Evolutionary conservation across 2,329 filamentous ascomycete genomes (phyloP).

Genomic region (Cercospora sp.): DNA sequence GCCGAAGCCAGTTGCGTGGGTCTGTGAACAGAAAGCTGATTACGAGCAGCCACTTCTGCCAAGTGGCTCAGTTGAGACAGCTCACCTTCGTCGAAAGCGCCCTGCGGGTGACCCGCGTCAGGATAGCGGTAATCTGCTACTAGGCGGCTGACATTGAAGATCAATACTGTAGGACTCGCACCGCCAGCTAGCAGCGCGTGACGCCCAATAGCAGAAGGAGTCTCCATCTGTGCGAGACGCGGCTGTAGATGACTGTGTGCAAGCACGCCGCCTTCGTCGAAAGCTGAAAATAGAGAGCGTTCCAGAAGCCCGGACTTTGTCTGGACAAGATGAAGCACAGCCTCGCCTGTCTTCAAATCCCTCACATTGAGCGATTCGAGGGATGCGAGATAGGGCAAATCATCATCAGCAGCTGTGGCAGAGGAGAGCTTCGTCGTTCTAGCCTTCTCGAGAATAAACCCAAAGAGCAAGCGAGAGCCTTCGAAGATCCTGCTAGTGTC

Average conservation of each 20-base stretch:
- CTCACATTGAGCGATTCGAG: slow-evolving; percentile 35
- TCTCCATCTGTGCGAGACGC: slow-evolving; percentile 16
- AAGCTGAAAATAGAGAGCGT: slow-evolving; percentile 33
- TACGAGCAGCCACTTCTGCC: slow-evolving; percentile 36
- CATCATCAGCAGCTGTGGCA: slow-evolving; percentile 20
- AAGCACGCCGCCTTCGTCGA: slow-evolving; percentile 28
- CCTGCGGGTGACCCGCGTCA: slow-evolving; percentile 24
- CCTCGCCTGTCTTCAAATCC: slow-evolving; percentile 36
- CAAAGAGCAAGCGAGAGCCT: slow-evolving; percentile 40
- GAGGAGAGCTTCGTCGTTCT: slow-evolving; percentile 24
- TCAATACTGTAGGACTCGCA: slow-evolving; percentile 24
- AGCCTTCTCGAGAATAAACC: slow-evolving; percentile 41
- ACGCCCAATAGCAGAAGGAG: background rate
- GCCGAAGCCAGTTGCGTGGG: slow-evolving; percentile 35
- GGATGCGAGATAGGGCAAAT: slow-evolving; percentile 30
- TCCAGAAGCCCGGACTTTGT: slow-evolving; percentile 36
- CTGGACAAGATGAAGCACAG: slow-evolving; percentile 32
- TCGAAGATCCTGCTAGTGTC: slow-evolving; percentile 37
- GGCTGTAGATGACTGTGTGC: slow-evolving; percentile 19
- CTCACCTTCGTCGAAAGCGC: slow-evolving; percentile 27
- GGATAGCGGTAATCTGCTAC: slow-evolving; percentile 20
- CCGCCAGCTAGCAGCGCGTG: slow-evolving; percentile 30
- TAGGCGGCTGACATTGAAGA: slow-evolving; percentile 29
- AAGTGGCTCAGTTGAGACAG: slow-evolving; percentile 35
- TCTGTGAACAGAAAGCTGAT: slow-evolving; percentile 35